Conservation (phyloP, 2,329 filamentous ascomycete species). For the Talaromyces amestolkiae region DNA sequence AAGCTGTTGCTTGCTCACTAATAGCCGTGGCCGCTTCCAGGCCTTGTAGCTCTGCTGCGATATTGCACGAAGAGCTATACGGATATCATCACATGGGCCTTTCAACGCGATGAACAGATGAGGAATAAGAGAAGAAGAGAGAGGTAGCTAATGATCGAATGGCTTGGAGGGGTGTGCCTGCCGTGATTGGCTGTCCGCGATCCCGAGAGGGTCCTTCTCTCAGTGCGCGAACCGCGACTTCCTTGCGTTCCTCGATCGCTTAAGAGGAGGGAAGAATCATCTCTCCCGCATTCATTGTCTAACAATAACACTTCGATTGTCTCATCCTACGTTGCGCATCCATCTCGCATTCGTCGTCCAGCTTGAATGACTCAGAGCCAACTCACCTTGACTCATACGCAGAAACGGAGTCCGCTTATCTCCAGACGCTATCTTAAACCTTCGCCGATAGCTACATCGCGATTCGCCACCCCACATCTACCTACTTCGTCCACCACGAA, state of each 20-base stretch:
- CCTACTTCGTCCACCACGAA: not conserved
- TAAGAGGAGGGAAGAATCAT: not conserved
- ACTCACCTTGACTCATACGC: not conserved
- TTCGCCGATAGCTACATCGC: slow-evolving; percentile 18
- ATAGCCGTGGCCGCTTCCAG: not conserved
- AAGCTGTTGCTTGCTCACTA: not conserved
- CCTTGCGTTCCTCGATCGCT: not conserved
- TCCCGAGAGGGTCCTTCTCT: slow-evolving; percentile 22
- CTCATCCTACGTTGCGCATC: not conserved
- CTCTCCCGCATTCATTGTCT: no score
- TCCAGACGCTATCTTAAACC: not conserved
- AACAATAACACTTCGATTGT: no score
- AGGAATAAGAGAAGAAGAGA: not conserved
- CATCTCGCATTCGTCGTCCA: not conserved
- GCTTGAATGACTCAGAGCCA: not conserved
- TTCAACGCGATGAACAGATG: slow-evolving; percentile 7
- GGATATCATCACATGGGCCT: not conserved
- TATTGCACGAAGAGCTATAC: not conserved
- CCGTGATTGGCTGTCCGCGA: slow-evolving; percentile 35
- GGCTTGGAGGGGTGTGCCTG: slow-evolving; percentile 37
- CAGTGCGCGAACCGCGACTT: slow-evolving; percentile 5
- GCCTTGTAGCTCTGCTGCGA: not conserved
- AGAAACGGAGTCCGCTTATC: slow-evolving; percentile 2
- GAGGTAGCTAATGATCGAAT: slow-evolving; percentile 32
- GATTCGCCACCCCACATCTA: slow-evolving; percentile 21